Evolutionary conservation across 805 yeast species (phyloP).

Genomic region (Yamadazyma takamatsuzukensis): DNA sequence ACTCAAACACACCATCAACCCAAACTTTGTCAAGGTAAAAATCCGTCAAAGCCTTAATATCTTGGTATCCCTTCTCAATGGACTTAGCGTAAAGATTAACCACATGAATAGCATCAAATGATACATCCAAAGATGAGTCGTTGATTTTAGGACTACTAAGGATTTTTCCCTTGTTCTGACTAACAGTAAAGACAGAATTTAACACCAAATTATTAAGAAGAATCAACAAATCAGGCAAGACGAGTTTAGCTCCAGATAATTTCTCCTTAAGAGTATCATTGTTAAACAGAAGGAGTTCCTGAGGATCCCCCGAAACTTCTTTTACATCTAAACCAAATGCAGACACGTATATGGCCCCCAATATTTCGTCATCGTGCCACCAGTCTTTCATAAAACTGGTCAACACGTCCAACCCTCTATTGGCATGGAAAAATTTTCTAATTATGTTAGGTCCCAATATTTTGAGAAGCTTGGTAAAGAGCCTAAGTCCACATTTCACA

Average conservation of each 20-base stretch:
- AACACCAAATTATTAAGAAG: constrained; percentile 28
- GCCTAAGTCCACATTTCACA: constrained; percentile 34
- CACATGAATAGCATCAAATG: constrained; percentile 32
- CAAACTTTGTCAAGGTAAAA: constrained; percentile 29
- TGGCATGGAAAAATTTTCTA: constrained; percentile 44
- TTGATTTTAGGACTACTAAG: constrained; percentile 26
- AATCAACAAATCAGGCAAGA: constrained; percentile 47
- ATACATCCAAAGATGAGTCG: constrained; percentile 18
- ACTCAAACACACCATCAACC: constrained; percentile 37
- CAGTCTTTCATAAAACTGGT: constrained; percentile 42
- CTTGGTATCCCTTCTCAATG: constrained; percentile 26
- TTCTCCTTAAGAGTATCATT: constrained; percentile 1
- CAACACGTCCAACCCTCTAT: constrained; percentile 49
- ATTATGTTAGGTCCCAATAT: constrained; percentile 45
- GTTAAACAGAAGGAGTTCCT: too few species aligned
- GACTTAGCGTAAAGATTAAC: constrained; percentile 30
- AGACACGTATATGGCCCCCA: constrained; percentile 40
- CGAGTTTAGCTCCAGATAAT: constrained; percentile 15
- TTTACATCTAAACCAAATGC: constrained; percentile 39
- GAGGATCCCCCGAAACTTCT: constrained; percentile 7
- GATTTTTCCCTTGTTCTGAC: constrained; percentile 27
- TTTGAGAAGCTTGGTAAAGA: constrained; percentile 49
- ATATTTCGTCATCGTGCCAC: constrained; percentile 48
- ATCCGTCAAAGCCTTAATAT: constrained; percentile 16
- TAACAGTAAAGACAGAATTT: constrained; percentile 28